A percentile compares a stretch with the other conserved stretches of the same genome.
These are phyloP conservation scores for Blastomyces parvus DNA, from an alignment of 2,329 filamentous ascomycete genomes.

Conservation along the genomic window DNA sequence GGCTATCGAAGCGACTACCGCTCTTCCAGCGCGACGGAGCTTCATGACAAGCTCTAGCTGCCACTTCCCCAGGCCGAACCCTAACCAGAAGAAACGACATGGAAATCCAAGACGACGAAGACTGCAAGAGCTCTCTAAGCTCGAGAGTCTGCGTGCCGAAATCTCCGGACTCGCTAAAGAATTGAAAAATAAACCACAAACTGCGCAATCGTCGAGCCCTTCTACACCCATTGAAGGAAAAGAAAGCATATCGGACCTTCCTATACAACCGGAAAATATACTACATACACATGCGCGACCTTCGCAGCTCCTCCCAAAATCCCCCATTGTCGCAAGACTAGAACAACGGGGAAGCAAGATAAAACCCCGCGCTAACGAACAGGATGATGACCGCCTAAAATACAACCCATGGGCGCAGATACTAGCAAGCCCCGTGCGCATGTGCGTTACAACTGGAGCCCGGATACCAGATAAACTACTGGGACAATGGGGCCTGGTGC, in stretches of 20 bases:
- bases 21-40: neutral
- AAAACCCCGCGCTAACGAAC: conserved; percentile 20
- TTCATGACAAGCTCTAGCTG: conserved; percentile 14
- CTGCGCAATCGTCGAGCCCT: neutral
- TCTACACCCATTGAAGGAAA: neutral
- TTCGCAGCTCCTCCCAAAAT: conserved; percentile 6
- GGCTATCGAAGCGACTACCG: conserved; percentile 9
- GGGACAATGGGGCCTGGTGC: conserved; percentile 29
- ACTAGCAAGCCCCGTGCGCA: conserved; percentile 29
- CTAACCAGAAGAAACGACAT: conserved; percentile 3
- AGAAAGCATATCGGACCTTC: neutral
- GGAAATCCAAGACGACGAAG: conserved; percentile 5
- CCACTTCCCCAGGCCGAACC: conserved; percentile 6
- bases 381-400: conserved; percentile 23
- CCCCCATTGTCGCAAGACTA: conserved; percentile 4
- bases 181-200: neutral
- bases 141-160: neutral
- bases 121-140: conserved; percentile 2
- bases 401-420: conserved; percentile 35
- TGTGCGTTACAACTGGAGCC: conserved; percentile 26
- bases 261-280: neutral
- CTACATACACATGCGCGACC: neutral
- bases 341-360: conserved; percentile 14
- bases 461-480: conserved; percentile 29
- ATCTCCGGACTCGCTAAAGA: neutral